These are phyloP conservation scores for Xylaria venustula DNA, from an alignment of 495 filamentous ascomycete species.

Conservation along the genomic window DNA sequence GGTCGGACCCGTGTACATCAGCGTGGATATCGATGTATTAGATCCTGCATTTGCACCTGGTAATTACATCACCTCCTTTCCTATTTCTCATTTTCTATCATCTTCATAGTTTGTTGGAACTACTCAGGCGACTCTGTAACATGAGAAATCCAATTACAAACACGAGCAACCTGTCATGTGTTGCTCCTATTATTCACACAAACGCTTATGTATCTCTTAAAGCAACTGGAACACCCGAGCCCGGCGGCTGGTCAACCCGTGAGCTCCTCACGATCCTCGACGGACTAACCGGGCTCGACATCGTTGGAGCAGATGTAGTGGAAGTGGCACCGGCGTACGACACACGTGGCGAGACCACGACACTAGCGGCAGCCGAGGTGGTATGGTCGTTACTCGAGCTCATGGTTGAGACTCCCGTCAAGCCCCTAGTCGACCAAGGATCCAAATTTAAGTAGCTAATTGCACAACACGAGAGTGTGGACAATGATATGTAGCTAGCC, in stretches of 20 bases:
- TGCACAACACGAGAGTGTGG: too few relatives aligned
- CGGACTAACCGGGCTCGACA: conserved; percentile 63
- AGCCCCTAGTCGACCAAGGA: conserved; percentile 5
- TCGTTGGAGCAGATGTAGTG: conserved; percentile 78
- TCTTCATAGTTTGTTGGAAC: too few relatives aligned
- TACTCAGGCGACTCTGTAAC: too few relatives aligned
- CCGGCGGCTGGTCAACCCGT: conserved; percentile 82
- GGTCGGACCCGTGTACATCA: conserved; percentile 71
- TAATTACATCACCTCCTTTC: conserved; percentile 1
- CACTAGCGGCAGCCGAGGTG: conserved; percentile 60
- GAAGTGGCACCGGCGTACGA: conserved; percentile 74
- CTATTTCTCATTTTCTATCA: background rate
- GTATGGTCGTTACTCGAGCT: conserved; percentile 33
- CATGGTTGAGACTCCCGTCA: conserved; percentile 36
- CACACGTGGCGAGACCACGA: conserved; percentile 65
- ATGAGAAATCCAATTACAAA: too few relatives aligned
- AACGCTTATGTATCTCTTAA: too few relatives aligned
- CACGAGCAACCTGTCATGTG: too few relatives aligned
- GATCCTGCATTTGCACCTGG: conserved; percentile 65
- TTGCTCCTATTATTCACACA: too few relatives aligned
- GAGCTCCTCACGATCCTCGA: conserved; percentile 54
- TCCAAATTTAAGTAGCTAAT: too few relatives aligned
- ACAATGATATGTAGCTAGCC: too few relatives aligned
- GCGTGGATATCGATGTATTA: conserved; percentile 84
- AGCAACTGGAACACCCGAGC: conserved; percentile 84